Percentiles rank a stretch among this genome's conserved stretches.
Conservation (phyloP, 352 stramenopile species). For the Phytophthora pinifolia region DNA sequence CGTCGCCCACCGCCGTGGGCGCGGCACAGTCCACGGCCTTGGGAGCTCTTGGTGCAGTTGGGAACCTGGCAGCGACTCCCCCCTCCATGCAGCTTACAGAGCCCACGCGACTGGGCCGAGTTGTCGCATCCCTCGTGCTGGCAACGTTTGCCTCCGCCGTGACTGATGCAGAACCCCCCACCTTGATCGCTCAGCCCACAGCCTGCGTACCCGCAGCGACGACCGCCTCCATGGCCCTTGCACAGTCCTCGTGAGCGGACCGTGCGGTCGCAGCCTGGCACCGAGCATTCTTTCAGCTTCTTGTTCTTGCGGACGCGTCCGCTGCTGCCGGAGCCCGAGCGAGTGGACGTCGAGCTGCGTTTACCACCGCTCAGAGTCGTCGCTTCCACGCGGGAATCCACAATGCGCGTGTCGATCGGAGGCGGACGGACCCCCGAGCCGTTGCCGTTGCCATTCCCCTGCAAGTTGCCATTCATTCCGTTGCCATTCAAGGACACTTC, state of each 20-base stretch:
- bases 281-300: constrained; percentile 85
- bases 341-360: constrained; percentile 36
- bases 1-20: constrained; percentile 80
- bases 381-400: constrained; percentile 20
- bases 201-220: constrained; percentile 64
- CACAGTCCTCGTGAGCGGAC: constrained; percentile 79
- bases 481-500: constrained; percentile 29
- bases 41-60: constrained; percentile 87
- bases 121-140: constrained; percentile 76
- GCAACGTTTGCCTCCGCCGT: constrained; percentile 83
- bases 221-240: constrained; percentile 77
- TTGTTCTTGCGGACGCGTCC: constrained; percentile 66
- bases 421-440: constrained; percentile 31
- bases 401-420: constrained; percentile 52
- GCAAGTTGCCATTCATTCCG: constrained; percentile 22
- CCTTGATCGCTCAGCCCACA: constrained; percentile 80
- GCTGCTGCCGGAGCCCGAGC: constrained; percentile 42
- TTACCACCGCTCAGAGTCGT: constrained; percentile 37
- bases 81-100: constrained; percentile 83
- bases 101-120: constrained; percentile 74
- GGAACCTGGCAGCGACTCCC: constrained; percentile 76
- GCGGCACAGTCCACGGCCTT: constrained; percentile 79
- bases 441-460: constrained; percentile 17
- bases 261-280: constrained; percentile 68
- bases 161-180: constrained; percentile 80